These are phyloP conservation scores for Diplogelasinospora grovesii DNA, from an alignment of 495 filamentous ascomycete genomes.

Conservation along the genomic window DNA sequence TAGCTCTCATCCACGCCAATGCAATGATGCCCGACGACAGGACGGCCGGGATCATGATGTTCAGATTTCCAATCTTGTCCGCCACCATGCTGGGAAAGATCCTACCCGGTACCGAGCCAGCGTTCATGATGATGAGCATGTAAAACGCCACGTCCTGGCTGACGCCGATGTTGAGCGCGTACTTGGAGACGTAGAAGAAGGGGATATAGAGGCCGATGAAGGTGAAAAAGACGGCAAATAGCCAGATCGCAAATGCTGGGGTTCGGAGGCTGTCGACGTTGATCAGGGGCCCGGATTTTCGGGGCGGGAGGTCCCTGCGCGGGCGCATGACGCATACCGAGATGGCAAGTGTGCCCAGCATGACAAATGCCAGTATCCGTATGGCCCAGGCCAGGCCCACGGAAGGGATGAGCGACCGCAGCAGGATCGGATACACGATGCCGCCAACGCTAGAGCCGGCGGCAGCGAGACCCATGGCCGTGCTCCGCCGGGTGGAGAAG, in stretches of 20 bases:
- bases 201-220: slow-evolving; percentile 64
- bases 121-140: slow-evolving; percentile 42
- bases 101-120: slow-evolving; percentile 39
- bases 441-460: slow-evolving; percentile 62
- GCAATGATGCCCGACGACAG: slow-evolving; percentile 23
- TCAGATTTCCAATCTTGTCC: slow-evolving; percentile 30
- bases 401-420: slow-evolving; percentile 45
- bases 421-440: slow-evolving; percentile 58
- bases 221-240: slow-evolving; percentile 50
- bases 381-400: slow-evolving; percentile 63
- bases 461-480: slow-evolving; percentile 61
- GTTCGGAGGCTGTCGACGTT: slow-evolving; percentile 37
- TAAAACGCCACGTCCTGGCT: slow-evolving; percentile 34
- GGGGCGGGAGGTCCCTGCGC: slow-evolving; percentile 29
- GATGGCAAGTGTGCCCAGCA: slow-evolving; percentile 42
- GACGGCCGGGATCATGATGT: slow-evolving; percentile 24
- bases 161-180: slow-evolving; percentile 46
- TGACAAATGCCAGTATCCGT: slow-evolving; percentile 57
- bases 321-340: slow-evolving; percentile 50
- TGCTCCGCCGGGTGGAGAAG: slow-evolving; percentile 54
- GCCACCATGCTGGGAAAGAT: slow-evolving; percentile 36
- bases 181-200: slow-evolving; percentile 55
- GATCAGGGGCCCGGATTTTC: slow-evolving; percentile 25
- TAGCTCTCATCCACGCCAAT: slow-evolving; percentile 31
- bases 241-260: slow-evolving; percentile 36